Base-by-base conservation (phyloP, 768 basidiomycete species). In the Phlegmacium glaucopus region DNA sequence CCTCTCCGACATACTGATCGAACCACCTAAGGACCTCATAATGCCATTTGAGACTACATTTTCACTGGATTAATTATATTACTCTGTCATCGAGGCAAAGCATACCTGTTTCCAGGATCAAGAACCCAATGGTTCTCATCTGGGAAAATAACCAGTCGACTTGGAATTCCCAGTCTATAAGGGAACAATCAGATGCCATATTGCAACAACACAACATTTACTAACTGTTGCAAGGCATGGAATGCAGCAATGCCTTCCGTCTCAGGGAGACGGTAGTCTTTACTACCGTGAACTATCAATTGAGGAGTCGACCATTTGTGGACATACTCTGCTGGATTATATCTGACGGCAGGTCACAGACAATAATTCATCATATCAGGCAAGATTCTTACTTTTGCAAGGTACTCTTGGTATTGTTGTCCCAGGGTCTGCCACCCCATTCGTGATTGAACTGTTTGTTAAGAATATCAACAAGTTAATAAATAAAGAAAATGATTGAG, bases 41-140 rank as follows among this genome's bases (percentile, higher is more conserved):
- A 67, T 97, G 91, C 95, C 95, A 98, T 63, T 93, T 92, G 63
- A 95, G 69, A 61, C 90, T 88, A 57, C 28, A 45, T 34, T 30
- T 39, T n/a, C 15, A 32, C 3, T 18, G 32, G 32, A 44, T 26
- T 18, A 43, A 46, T 9, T 2, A 4, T 52, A 22, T 22, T 22
- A 22, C 5, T 22, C 22, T 22, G 2, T 22, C 22, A 22, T 28
- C 41, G 15, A 38, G 16, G 9, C 25, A 39, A 35, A 43, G 13
- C 72, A 26, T 22, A 81, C 82, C 82, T 87, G 56, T 90, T 90
- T 44, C 82, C 84, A 49, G 85, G 86, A 45, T 88, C 78, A 51
- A 90, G 56, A 18, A 91, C 91, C 94, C 93, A 93, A 61, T 95
- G 93, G 54, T 94, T 95, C 68, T 95, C 94, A 54, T 87, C 82